phyloP scores from a whole-genome alignment of 2,329 filamentous ascomycete genomes.

The Fusarium guadeloupense region DNA sequence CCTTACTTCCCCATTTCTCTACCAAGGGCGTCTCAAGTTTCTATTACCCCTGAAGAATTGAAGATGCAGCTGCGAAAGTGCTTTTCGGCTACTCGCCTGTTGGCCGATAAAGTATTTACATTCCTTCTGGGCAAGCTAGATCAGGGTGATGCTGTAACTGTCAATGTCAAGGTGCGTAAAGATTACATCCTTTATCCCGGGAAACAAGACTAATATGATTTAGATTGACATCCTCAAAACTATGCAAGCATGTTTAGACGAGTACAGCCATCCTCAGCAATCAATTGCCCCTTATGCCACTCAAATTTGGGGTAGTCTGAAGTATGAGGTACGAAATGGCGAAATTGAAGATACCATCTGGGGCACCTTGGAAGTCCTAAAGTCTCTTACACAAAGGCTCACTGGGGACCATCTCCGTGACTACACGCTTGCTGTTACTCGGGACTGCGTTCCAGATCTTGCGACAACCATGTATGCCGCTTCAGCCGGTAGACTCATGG shows the following conservation, averaged over 20 bases:
- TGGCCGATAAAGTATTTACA: conserved; percentile 59
- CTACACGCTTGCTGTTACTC: conserved; percentile 60
- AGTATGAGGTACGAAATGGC: conserved; percentile 70
- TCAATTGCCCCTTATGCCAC: conserved; percentile 60
- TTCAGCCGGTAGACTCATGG: conserved; percentile 61
- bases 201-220: conserved; percentile 11
- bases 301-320: conserved; percentile 67
- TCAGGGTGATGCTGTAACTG: conserved; percentile 66
- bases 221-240: conserved; percentile 66
- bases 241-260: conserved; percentile 61
- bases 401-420: conserved; percentile 55
- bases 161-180: conserved; percentile 62
- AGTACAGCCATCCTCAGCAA: conserved; percentile 57
- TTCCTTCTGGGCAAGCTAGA: conserved; percentile 67
- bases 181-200: background rate
- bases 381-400: conserved; percentile 58
- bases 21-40: conserved; percentile 59
- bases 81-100: conserved; percentile 60
- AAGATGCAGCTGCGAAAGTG: conserved; percentile 63
- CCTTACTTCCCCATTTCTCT: conserved; percentile 70
- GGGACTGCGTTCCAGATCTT: conserved; percentile 64
- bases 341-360: conserved; percentile 67
- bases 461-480: conserved; percentile 62
- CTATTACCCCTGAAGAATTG: conserved; percentile 65
- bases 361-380: conserved; percentile 64